Conservation (phyloP, 2,329 filamentous ascomycete genomes). For the Clonostachys chloroleuca region DNA sequence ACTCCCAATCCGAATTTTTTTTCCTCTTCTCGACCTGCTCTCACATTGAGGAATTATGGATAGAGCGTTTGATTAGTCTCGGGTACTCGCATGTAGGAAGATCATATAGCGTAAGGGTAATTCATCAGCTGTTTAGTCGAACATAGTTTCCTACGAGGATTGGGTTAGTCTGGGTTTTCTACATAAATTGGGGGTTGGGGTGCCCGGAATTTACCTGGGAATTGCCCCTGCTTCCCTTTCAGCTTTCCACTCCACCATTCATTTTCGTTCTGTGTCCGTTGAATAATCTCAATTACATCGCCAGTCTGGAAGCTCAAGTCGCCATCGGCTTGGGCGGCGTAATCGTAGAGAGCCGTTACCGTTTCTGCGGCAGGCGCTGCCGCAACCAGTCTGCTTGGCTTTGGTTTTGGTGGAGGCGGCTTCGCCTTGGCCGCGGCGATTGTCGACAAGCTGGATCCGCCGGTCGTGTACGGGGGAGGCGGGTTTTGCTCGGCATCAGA, state of each 20-base stretch:
- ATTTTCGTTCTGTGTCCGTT: constrained; percentile 82
- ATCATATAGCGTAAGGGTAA: too few species aligned
- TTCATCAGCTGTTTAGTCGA: constrained; percentile 23
- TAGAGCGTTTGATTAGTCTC: too few species aligned
- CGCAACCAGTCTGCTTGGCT: constrained; percentile 66
- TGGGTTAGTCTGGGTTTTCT: constrained; percentile 12
- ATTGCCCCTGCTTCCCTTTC: constrained; percentile 79
- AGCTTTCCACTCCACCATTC: constrained; percentile 95
- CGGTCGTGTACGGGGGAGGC: constrained; percentile 67
- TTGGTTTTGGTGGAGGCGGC: constrained; percentile 69
- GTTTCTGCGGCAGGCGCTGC: constrained; percentile 65
- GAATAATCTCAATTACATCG: constrained; percentile 84
- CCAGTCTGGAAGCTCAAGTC: constrained; percentile 88
- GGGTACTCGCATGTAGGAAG: too few species aligned
- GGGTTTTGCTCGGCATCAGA: constrained; percentile 42
- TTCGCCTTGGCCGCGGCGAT: constrained; percentile 57
- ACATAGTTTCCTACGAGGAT: constrained; percentile 42
- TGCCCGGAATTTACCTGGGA: constrained; percentile 67
- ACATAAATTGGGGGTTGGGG: not conserved
- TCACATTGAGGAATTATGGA: too few species aligned
- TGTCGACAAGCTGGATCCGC: constrained; percentile 36
- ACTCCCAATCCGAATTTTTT: too few species aligned
- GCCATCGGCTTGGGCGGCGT: constrained; percentile 90
- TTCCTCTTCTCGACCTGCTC: too few species aligned
- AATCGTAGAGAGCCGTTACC: constrained; percentile 91